Conservation (phyloP, 225 moss, liverwort and hornwort species). For the Asterella californica region DNA sequence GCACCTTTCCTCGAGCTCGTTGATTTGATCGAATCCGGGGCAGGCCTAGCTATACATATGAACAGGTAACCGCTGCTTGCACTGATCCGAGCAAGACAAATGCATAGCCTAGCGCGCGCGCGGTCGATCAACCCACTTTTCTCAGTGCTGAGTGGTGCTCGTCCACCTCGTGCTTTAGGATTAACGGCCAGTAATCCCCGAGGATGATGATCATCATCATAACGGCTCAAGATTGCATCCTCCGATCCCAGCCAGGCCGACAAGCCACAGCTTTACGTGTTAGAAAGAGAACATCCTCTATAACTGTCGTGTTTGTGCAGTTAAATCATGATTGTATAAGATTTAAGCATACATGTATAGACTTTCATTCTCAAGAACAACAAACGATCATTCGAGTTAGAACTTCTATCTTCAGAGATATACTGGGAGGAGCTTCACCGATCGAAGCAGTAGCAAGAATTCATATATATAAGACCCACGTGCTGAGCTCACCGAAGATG, state of each 20-base stretch:
- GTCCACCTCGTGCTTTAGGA: neutral
- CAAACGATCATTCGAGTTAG: too few species aligned
- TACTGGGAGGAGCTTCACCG: too few species aligned
- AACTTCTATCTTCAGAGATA: too few species aligned
- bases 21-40: neutral
- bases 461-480: neutral
- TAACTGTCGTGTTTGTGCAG: neutral
- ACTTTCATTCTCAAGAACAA: too few species aligned
- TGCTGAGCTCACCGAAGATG: neutral
- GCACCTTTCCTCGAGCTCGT: neutral
- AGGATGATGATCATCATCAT: constrained; percentile 1
- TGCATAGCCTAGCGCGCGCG: neutral
- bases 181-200: neutral
- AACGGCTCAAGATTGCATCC: neutral
- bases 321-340: constrained; percentile 1
- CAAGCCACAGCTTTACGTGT: neutral
- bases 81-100: neutral
- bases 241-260: neutral
- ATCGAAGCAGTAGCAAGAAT: neutral
- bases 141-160: neutral
- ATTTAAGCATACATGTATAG: neutral
- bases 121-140: neutral
- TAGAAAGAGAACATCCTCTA: neutral
- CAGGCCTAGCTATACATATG: too few species aligned
- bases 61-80: neutral